phyloP scores from a whole-genome alignment of 1,139 yeast genomes.

The Saccharomyces hybrid region DNA sequence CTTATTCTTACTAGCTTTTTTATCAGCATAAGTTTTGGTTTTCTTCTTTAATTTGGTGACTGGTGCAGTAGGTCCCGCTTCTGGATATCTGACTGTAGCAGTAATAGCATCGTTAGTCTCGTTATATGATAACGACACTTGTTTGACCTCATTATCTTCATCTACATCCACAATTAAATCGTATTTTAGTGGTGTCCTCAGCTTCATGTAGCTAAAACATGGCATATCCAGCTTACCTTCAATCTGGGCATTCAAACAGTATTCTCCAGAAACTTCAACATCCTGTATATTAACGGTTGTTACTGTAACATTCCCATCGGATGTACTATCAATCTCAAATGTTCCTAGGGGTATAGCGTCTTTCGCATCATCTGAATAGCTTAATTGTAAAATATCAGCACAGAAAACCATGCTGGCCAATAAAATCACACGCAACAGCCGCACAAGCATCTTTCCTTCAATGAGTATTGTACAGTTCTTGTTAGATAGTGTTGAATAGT shows the following conservation, averaged over 20 bases:
- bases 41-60: slow-evolving; percentile 22
- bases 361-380: neutral
- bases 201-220: slow-evolving; percentile 4
- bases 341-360: neutral
- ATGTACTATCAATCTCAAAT: neutral
- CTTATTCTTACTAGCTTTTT: slow-evolving; percentile 16
- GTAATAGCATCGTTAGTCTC: slow-evolving; percentile 13
- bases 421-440: neutral
- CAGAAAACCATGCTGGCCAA: neutral
- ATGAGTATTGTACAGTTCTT: neutral
- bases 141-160: slow-evolving; percentile 6
- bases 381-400: neutral
- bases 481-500: neutral
- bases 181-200: neutral
- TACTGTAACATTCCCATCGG: neutral
- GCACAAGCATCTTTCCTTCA: neutral
- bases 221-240: neutral
- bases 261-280: neutral
- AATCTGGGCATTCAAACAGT: slow-evolving; percentile 2
- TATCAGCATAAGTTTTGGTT: slow-evolving; percentile 29
- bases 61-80: slow-evolving; percentile 18
- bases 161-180: slow-evolving; percentile 9
- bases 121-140: slow-evolving; percentile 13
- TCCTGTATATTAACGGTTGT: neutral
- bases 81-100: slow-evolving; percentile 13